A percentile compares a stretch with the other conserved stretches of the same genome.
Conservation (phyloP, 1,284 basidiomycete genomes). For the Stygiomarasmius scandens region DNA sequence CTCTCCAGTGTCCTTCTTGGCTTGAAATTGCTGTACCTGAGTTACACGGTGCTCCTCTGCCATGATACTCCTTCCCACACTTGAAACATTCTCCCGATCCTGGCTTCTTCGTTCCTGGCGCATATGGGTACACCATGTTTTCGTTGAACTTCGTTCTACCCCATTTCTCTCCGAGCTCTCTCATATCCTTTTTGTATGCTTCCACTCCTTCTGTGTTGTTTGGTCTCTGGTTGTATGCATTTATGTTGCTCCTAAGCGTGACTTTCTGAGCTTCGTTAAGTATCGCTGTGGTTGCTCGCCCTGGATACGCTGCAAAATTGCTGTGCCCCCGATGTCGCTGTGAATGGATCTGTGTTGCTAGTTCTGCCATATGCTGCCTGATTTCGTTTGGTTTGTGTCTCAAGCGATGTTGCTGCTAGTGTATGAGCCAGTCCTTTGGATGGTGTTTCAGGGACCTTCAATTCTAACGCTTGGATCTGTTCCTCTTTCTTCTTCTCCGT, state of each 20-base stretch:
- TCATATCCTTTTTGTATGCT: neutral
- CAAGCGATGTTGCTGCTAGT: neutral
- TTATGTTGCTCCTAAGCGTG: neutral
- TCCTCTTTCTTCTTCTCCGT: neutral
- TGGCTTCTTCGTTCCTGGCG: neutral
- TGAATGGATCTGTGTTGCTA: neutral
- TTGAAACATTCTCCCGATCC: conserved; percentile 2
- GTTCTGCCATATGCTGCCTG: too few species aligned
- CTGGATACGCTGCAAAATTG: too few species aligned
- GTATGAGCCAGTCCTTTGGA: neutral
- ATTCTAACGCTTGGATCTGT: neutral
- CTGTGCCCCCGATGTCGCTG: neutral
- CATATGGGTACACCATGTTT: conserved; percentile 1
- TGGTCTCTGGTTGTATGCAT: neutral
- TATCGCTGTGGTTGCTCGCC: too few species aligned
- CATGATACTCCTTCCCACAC: neutral
- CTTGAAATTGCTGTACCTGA: neutral
- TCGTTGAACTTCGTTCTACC: neutral
- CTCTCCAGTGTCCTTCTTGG: neutral
- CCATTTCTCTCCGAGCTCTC: neutral
- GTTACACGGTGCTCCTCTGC: neutral
- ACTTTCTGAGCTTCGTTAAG: neutral
- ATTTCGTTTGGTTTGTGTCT: neutral
- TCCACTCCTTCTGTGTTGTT: neutral
- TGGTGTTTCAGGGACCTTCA: neutral